Base-by-base conservation (phyloP, 2,329 filamentous ascomycete species). In the Pestalotiopsis sp. region DNA sequence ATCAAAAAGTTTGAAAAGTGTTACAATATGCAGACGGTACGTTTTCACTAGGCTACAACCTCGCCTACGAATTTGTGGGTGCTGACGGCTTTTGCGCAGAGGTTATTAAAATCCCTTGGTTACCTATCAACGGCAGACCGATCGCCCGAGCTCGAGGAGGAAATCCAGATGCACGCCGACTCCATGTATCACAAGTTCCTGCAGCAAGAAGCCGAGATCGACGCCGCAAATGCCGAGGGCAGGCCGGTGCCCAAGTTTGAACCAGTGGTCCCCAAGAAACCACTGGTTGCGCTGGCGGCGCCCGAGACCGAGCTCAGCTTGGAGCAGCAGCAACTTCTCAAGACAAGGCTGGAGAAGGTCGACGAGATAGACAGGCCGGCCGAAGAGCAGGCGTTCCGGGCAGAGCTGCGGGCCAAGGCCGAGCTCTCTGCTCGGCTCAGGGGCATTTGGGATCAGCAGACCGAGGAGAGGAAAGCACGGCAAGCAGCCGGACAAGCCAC, bases 151-250 rank as follows among this genome's bases (percentile, higher is more conserved):
- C 87, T 93, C 65, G 93, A 97, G 75, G 95, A 98, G 79, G 89
- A 92, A 73, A 94, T 99, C 70, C 96, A 98, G 81, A 93, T 98
- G 91, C 95, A 98, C 79, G 95, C 95, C 69, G 96, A 99, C 82
- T 89, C 89, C 71, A 86, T 99, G 56, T 99, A 94, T 80, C 92
- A 95, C 76, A 90, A 92, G 74, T 94, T 98, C 91, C 81, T 97
- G 49, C 87, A 89, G 70, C 94, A 97, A 78, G 95, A 99, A 80
- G 85, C 84, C 23, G 88, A 87, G 71, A 89, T 93, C n/a, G 89
- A 92, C 72, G 86, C 90, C 75, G 92, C 92, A 45, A 90, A 90
- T 79, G 84, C 86, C 66, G 86, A 88, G 72, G 89, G 89, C 36
- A 80, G 79, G n/a, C 84, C 87, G 0, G 77, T 84, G 60, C 91